Evolutionary conservation across 352 stramenopile genomes (phyloP), one percentile per base, ranked within the genome.

Genomic region (Globisporangium solare): DNA sequence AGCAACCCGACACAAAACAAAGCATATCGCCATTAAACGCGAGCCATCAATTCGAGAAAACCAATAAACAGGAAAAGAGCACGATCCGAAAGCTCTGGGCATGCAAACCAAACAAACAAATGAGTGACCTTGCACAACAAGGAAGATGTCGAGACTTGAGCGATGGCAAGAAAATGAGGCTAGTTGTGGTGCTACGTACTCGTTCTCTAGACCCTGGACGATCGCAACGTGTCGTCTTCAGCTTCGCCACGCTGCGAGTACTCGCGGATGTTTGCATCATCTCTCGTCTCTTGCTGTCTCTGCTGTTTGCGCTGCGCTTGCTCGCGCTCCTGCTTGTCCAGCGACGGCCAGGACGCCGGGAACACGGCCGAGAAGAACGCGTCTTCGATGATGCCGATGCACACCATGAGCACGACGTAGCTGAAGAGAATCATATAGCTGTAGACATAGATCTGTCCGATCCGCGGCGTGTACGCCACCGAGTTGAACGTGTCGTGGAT

Each of bases 361-460:
- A 88, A 90, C 20, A 86, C 78, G 32, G 83, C 78, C 6, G 83
- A 85, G 68, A 95, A 96, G 65, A 94, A 96, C 18, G 84, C 78
- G 60, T 96, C 83, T 64, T 96, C 86, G 48, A 94, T 91, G 51
- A 96, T 90, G 17, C 80, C 81, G 60, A 96, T 94, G 68, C 84
- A 94, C 12, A 95, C 84, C 79, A 94, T 95, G 24, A 95, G 68
- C 52, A 95, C 84, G 13, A 92, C 81, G 67, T 95, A 95, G 59
- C 86, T 94, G 63, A 95, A 96, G 10, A 95, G 69, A 24, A 91
- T 83, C 53, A 95, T 79, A 76, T 93, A 95, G 48, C 59, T 78
- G 69, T 94, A 93, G 17, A 94, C 66, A 67, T 95, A 96, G 43
- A 95, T 68, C 68, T 92, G 82, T 6, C 82, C 82, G 45, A 90